A percentile compares a stretch with the other conserved stretches of the same genome.
phyloP scores from a whole-genome alignment of 2,329 filamentous ascomycete genomes.

The Ilyonectria robusta region DNA sequence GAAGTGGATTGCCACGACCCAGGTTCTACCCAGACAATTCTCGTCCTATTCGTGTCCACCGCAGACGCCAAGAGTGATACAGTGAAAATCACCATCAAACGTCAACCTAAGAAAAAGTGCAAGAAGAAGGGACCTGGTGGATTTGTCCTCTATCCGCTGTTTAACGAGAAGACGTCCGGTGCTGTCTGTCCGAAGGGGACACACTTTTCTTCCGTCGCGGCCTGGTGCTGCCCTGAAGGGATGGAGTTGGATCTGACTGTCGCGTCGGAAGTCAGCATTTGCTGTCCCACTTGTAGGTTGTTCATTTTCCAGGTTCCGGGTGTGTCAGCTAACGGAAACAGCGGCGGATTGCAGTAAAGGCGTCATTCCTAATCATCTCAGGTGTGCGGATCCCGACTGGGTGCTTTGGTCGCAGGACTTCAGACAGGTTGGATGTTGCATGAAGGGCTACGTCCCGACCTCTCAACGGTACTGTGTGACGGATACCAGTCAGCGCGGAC shows the following conservation, averaged over 20 bases:
- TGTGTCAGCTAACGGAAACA: constrained; percentile 11
- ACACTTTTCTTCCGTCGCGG: constrained; percentile 1
- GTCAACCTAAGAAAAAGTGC: constrained; percentile 5
- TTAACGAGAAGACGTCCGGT: constrained; percentile 12
- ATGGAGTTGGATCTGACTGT: constrained; percentile 22
- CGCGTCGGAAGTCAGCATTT: constrained; percentile 21
- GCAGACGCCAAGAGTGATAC: constrained; percentile 16
- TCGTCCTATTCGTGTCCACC: constrained; percentile 29
- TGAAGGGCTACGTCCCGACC: constrained; percentile 30
- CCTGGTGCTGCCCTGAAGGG: constrained; percentile 36
- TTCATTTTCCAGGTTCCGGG: neutral
- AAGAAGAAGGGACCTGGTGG: constrained; percentile 19
- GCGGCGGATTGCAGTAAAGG: constrained; percentile 22
- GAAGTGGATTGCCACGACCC: constrained; percentile 22
- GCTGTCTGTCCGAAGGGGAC: constrained; percentile 22
- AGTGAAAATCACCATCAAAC: constrained; percentile 17
- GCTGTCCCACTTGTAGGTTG: constrained; percentile 32
- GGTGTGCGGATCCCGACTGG: constrained; percentile 28
- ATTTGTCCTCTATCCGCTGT: constrained; percentile 28
- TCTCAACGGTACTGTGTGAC: constrained; percentile 20
- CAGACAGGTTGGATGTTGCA: constrained; percentile 31
- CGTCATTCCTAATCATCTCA: constrained; percentile 24
- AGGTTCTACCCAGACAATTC: neutral
- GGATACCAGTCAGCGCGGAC: neutral
- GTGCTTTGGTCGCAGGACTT: constrained; percentile 29